Percentiles rank a stretch among this genome's conserved stretches.
Conservation (phyloP, 2,329 filamentous ascomycete species). For the Trichoderma asperellum region DNA sequence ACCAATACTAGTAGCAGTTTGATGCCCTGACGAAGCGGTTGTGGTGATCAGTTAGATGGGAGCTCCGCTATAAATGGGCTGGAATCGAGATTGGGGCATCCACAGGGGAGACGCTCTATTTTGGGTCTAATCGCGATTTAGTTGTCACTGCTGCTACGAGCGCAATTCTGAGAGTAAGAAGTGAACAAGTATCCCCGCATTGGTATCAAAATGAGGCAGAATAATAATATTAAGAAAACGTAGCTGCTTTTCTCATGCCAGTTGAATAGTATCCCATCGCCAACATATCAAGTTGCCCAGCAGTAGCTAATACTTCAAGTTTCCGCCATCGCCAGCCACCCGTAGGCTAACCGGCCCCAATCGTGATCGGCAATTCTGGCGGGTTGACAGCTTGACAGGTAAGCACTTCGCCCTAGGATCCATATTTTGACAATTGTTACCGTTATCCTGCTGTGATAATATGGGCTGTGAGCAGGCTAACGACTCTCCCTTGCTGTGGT, state of each 20-base stretch:
- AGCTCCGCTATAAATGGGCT: conserved; percentile 14
- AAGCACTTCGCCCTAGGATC: background rate
- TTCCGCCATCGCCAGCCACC: background rate
- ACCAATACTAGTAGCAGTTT: background rate
- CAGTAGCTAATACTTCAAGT: background rate
- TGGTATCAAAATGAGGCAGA: background rate
- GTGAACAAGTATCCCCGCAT: background rate
- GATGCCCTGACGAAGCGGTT: conserved; percentile 2
- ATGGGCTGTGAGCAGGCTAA: background rate
- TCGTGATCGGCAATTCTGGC: background rate
- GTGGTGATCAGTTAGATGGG: background rate
- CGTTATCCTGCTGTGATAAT: background rate
- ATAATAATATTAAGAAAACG: background rate
- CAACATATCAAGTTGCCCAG: too few species aligned
- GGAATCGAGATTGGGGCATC: background rate
- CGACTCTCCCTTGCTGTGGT: background rate
- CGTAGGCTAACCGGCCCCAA: background rate
- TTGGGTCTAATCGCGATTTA: background rate
- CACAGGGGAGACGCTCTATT: background rate
- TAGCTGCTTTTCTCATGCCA: too few species aligned
- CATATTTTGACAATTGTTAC: background rate
- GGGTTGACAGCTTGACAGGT: background rate
- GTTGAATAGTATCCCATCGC: too few species aligned
- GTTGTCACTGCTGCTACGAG: background rate
- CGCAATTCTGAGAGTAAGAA: background rate